These are phyloP conservation scores for Sphaerobolus stellatus DNA, from an alignment of 1,284 basidiomycete genomes.

Conservation along the genomic window DNA sequence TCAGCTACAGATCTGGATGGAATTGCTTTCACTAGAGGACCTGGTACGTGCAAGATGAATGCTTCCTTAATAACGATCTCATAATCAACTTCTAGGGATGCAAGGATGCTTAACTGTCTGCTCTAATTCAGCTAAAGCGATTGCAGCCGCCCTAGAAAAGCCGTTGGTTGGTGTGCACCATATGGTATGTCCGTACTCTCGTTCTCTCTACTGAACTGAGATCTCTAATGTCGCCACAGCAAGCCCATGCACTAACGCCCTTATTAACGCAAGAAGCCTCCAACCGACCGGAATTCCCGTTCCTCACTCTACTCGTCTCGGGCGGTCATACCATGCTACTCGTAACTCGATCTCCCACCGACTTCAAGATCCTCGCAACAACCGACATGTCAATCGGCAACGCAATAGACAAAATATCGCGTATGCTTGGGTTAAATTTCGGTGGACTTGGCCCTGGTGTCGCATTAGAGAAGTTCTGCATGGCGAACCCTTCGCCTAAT, in stretches of 20 bases:
- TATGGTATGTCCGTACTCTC: constrained; percentile 60
- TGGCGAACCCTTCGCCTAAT: constrained; percentile 14
- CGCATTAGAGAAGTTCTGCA: constrained; percentile 71
- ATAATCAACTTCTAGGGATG: constrained; percentile 53
- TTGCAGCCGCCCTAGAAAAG: constrained; percentile 75
- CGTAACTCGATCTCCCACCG: constrained; percentile 57
- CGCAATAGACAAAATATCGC: constrained; percentile 78
- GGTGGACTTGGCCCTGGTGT: constrained; percentile 66
- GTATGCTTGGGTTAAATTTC: constrained; percentile 66
- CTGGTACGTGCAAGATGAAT: constrained; percentile 48
- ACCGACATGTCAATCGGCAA: constrained; percentile 82
- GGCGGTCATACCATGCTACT: constrained; percentile 91
- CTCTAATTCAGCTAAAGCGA: constrained; percentile 74
- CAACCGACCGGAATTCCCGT: constrained; percentile 71
- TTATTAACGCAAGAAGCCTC: constrained; percentile 60
- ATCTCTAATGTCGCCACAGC: constrained; percentile 45
- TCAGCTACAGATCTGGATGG: constrained; percentile 70
- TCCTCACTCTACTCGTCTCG: constrained; percentile 83
- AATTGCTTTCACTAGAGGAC: constrained; percentile 88
- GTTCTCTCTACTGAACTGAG: neutral
- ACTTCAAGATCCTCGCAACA: constrained; percentile 73
- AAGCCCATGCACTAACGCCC: constrained; percentile 91
- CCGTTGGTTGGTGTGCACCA: constrained; percentile 90
- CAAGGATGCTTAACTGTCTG: constrained; percentile 76
- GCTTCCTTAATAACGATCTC: neutral